Evolutionary conservation across 2,329 filamentous ascomycete genomes (phyloP), one percentile per base, ranked within the genome.

Genomic region (Colletotrichum tropicicola): DNA sequence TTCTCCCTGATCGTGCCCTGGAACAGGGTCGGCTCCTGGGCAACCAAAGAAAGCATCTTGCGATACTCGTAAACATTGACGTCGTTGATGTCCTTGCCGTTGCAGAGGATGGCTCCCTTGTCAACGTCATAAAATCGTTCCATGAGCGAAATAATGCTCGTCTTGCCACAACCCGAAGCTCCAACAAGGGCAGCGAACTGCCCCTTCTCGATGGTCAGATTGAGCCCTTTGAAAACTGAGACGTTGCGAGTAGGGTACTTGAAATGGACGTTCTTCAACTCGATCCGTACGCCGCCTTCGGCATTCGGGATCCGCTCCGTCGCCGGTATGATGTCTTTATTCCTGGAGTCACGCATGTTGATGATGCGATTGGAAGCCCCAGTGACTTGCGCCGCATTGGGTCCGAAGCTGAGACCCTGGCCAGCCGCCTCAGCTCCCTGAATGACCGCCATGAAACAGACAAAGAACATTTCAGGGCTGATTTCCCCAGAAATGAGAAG

Each of bases 1-100:
- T 93, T 93, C 65, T 94, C 91, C 17, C 87, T 84, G 19, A 93
- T 49, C 58, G 74, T 77, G 68, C 88, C 89, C 73, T 89, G 88
- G 71, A 92, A 93, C 0, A 94, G 82, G 0, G 89, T 89, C 8
- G 92, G 85, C 73, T 94, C 91, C 75, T 94, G 92, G 4, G 90
- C 88, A 0, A 94, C 92, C 0, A 94, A 83, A 2, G 90, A 90
- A 12, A 94, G 81, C 35, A 87, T 78, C 59, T 83, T 82, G 41
- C 92, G 86, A 73, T 93, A 93, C 17, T 83, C 78, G 65, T 83
- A 83, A 0, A 91, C 82, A 59, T 90, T 86, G 55, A 93, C 73
- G 1, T 81, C 73, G 1, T 79, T 74, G 44, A 94, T 87, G 69
- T 90, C 83, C 53, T 81, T 79, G 5, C 83, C 87, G 72, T 92